phyloP scores from a whole-genome alignment of 225 moss, liverwort and hornwort genomes.

The Pseudisothecium myosuroides region DNA sequence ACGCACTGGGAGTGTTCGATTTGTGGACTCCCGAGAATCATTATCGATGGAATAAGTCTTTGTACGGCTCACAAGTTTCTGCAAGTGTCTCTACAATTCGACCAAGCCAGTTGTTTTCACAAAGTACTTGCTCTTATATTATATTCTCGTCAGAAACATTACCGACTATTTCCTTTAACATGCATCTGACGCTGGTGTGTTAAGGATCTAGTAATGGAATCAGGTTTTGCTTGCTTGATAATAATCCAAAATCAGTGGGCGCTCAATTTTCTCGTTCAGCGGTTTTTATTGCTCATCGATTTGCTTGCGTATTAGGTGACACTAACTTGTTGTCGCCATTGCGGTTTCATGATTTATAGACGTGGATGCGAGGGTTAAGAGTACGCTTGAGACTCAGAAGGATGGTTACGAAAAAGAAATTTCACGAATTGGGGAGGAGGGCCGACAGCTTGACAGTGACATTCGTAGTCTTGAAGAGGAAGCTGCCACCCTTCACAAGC shows the following conservation, averaged over 20 bases:
- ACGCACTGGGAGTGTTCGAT: conserved; percentile 47
- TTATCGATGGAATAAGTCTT: conserved; percentile 81
- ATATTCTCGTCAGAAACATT: not conserved
- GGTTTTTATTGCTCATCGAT: not conserved
- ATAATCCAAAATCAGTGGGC: not conserved
- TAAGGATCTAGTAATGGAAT: not conserved
- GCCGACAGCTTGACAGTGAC: conserved; percentile 12
- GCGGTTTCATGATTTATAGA: conserved; percentile 27
- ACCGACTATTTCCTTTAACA: not conserved
- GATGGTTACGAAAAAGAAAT: conserved; percentile 20
- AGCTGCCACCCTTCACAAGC: conserved; percentile 42
- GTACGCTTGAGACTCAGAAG: conserved; percentile 37
- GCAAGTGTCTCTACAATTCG: conserved; percentile 53
- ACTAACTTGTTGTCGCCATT: not conserved
- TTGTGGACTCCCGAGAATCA: conserved; percentile 98
- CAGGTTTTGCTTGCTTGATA: not conserved
- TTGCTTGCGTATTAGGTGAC: not conserved
- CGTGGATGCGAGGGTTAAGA: conserved; percentile 58
- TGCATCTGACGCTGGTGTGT: not conserved
- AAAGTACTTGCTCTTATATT: conserved; percentile 41
- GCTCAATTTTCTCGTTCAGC: not conserved
- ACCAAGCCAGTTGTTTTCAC: conserved; percentile 60
- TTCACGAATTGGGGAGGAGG: conserved; percentile 13
- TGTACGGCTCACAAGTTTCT: conserved; percentile 72
- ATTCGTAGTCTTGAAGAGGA: conserved; percentile 46